A percentile compares a stretch with the other conserved stretches of the same genome.
These are phyloP conservation scores for Fragilariopsis cylindrus DNA, from an alignment of 108 stramenopile genomes.

Conservation along the genomic window DNA sequence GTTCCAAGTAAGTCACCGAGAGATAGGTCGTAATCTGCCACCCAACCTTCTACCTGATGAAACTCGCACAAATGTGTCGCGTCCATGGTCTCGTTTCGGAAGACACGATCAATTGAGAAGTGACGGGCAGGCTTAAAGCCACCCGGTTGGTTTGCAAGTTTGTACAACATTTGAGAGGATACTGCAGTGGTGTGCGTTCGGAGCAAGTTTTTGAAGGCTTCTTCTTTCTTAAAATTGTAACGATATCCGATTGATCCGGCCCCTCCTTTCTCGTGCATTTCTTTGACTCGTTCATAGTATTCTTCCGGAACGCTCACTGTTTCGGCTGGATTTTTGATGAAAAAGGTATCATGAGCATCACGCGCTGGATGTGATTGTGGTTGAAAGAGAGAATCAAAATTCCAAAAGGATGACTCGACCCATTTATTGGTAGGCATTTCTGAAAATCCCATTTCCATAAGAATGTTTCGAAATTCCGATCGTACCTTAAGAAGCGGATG, in stretches of 20 bases:
- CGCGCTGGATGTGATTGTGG: constrained; percentile 99
- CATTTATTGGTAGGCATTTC: constrained; percentile 99
- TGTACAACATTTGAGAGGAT: constrained; percentile 95
- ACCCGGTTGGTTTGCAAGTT: constrained; percentile 94
- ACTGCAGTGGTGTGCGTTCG: constrained; percentile 99
- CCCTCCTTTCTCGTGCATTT: constrained; percentile 96
- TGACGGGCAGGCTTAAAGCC: constrained; percentile 96
- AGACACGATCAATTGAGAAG: constrained; percentile 99
- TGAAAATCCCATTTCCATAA: constrained; percentile 98
- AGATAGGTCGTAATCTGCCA: constrained; percentile 97
- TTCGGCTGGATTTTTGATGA: constrained; percentile 93
- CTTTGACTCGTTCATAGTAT: constrained; percentile 96
- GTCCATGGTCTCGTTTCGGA: constrained; percentile 99
- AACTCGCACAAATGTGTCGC: constrained; percentile 99
- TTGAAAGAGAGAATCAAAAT: constrained; percentile 99
- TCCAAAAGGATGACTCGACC: constrained; percentile 99
- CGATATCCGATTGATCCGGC: constrained; percentile 96
- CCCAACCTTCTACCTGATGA: constrained; percentile 99
- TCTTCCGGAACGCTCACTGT: constrained; percentile 92
- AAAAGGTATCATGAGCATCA: constrained; percentile 99
- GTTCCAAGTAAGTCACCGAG: constrained; percentile 98
- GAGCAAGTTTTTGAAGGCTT: constrained; percentile 97
- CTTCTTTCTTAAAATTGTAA: constrained; percentile 91
- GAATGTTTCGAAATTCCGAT: constrained; percentile 93
- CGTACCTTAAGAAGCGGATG: constrained; percentile 98